These are phyloP conservation scores for Dothistroma septosporum DNA, from an alignment of 2,329 filamentous ascomycete genomes.

Conservation along the genomic window DNA sequence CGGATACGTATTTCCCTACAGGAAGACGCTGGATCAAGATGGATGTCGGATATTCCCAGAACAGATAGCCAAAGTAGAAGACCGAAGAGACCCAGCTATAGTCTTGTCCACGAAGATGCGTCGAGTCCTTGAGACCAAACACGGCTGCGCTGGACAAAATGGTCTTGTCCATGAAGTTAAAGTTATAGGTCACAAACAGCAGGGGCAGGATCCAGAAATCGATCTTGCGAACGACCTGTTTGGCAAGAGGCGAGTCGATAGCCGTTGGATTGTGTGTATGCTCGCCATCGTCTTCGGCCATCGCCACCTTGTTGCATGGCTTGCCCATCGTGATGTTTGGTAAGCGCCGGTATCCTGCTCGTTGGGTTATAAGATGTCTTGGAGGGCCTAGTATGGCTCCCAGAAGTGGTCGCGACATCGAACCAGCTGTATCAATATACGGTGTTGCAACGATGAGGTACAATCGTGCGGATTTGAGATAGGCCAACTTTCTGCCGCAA, in stretches of 20 bases:
- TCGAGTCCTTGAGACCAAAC: conserved; percentile 16
- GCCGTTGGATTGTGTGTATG: neutral
- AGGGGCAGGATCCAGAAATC: conserved; percentile 19
- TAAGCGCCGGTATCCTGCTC: neutral
- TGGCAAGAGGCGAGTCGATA: conserved; percentile 3
- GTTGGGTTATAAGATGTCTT: neutral
- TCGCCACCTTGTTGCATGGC: neutral
- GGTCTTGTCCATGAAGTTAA: conserved; percentile 25
- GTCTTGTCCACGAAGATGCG: conserved; percentile 15
- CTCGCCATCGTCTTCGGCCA: neutral
- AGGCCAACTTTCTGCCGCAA: neutral
- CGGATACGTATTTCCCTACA: conserved; percentile 17
- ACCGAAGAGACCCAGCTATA: conserved; percentile 20
- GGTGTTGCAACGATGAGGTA: neutral
- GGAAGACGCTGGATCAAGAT: conserved; percentile 19
- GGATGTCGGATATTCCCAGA: conserved; percentile 20
- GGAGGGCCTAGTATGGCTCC: neutral
- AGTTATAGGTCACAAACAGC: conserved; percentile 19
- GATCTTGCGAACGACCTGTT: conserved; percentile 18
- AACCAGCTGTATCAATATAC: neutral
- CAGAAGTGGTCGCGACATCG: neutral
- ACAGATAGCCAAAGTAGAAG: conserved; percentile 23
- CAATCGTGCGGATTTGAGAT: neutral
- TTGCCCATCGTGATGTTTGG: neutral
- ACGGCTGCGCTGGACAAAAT: conserved; percentile 21